Evolutionary conservation across 1,284 basidiomycete species (phyloP).

Genomic region (Flammula alnicola): DNA sequence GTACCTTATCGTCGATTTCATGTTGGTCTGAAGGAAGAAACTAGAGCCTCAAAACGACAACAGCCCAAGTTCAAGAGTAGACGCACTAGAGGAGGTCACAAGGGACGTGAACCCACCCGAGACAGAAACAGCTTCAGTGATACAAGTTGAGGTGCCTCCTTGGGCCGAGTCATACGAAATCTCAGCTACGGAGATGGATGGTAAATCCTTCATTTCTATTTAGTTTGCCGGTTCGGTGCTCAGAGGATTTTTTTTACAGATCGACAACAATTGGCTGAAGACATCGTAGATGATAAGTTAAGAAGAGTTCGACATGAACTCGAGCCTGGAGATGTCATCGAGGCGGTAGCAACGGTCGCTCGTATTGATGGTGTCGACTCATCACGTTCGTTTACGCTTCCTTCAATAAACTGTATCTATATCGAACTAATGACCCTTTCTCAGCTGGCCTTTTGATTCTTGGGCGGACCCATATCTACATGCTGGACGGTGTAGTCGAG

Average conservation of each 20-base stretch:
- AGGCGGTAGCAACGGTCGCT: conserved; percentile 85
- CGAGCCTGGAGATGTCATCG: conserved; percentile 89
- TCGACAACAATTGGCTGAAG: conserved; percentile 62
- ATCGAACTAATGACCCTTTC: conserved; percentile 12
- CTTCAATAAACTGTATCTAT: not conserved
- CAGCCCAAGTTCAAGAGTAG: conserved; percentile 53
- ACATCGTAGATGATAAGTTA: conserved; percentile 78
- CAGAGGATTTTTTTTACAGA: conserved; percentile 35
- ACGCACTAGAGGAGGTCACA: conserved; percentile 47
- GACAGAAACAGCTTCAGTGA: conserved; percentile 59
- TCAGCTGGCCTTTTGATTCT: conserved; percentile 87
- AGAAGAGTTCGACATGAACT: conserved; percentile 83
- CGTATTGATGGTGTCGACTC: conserved; percentile 88
- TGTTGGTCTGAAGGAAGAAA: conserved; percentile 59
- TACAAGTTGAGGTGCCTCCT: conserved; percentile 71
- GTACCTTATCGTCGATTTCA: not conserved
- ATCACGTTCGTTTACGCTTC: conserved; percentile 67
- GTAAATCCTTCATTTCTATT: conserved; percentile 36
- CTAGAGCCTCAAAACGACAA: conserved; percentile 65
- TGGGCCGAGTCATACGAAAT: conserved; percentile 84
- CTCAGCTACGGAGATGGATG: conserved; percentile 65
- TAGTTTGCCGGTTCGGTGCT: not conserved
- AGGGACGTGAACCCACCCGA: conserved; percentile 67
- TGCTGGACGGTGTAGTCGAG: conserved; percentile 93
- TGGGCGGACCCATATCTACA: conserved; percentile 85